Base-by-base conservation (phyloP, 257 asterid genomes). In the Petrea volubilis region DNA sequence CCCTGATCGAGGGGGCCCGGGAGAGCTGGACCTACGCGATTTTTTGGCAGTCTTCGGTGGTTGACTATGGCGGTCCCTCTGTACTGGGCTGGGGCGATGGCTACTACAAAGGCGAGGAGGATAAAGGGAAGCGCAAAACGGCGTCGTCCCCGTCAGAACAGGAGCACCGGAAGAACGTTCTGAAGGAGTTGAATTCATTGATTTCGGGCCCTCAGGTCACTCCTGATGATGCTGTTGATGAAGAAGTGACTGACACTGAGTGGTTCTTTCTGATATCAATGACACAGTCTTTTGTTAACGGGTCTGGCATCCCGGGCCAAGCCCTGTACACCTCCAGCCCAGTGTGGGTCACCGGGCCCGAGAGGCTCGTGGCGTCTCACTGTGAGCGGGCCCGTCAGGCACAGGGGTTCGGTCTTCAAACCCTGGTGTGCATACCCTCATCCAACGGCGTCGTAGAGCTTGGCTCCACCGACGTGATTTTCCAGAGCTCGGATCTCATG, bases 211-310 rank as follows among this genome's bases (percentile, higher is more conserved):
- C 86, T 0, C 91, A 79, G 25, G 77, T 74, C 2, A 12, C 29
- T 8, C 7, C 77, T 0, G 92, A 85, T 1, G 95, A 86, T 1
- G 80, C 88, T 0, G 90, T 93, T 13, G 98, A 93, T 47, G 97
- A 93, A 31, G 98, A 93, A 71, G 98, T 93, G 0, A 93, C 98
- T 1, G 98, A 90, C 72, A 90, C 97, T 0, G 98, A 93, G 76
- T 93, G 98, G 98, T 93, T 93, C 49, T 93, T 93, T 18, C 78
- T 93, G 0, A 79, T 93, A 10, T 93, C 98, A 25, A 90, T 92
- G 97, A 90, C 98, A 2, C 97, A 90, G 68, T 70, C 87, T 0
- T 92, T 92, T 3, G 87, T 55, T 2, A 77, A 29, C 60, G 97
- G 97, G 29, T 78, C 78, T 2, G 98, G 90, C 2, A 78, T 85